These are phyloP conservation scores for Calonectria pteridis DNA, from an alignment of 2,329 filamentous ascomycete species.

Conservation along the genomic window DNA sequence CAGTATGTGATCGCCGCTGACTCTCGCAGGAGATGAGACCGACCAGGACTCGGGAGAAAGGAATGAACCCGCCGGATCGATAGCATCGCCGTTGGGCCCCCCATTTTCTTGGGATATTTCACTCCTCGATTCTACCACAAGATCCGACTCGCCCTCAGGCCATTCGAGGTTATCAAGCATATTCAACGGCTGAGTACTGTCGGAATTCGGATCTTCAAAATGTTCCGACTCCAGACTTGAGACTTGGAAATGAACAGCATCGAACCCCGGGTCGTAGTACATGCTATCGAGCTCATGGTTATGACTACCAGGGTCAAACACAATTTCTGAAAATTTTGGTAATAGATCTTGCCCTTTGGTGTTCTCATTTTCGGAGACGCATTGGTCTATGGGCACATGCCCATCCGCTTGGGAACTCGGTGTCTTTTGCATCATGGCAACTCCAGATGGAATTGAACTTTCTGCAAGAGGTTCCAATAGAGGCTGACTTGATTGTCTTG, in stretches of 20 bases:
- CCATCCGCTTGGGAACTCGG: neutral
- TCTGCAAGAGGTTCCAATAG: neutral
- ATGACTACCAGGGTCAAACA: neutral
- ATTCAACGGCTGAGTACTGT: neutral
- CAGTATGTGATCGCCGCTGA: neutral
- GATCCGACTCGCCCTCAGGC: neutral
- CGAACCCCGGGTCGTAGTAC: neutral
- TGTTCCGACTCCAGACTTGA: neutral
- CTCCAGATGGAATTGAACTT: neutral
- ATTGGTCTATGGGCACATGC: neutral
- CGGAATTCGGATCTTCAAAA: neutral
- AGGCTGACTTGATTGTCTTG: neutral
- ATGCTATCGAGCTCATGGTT: neutral
- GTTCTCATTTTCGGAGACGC: neutral
- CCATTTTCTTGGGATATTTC: neutral
- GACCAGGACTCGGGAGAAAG: neutral
- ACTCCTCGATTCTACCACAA: neutral
- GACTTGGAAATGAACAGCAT: neutral
- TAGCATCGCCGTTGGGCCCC: neutral
- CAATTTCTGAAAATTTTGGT: neutral
- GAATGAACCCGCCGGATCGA: neutral
- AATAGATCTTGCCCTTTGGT: neutral
- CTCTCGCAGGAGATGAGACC: neutral
- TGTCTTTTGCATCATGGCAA: neutral
- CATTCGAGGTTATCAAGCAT: neutral